Evolutionary conservation across 1,284 basidiomycete genomes (phyloP).

Genomic region (Pseudozyma sp.): DNA sequence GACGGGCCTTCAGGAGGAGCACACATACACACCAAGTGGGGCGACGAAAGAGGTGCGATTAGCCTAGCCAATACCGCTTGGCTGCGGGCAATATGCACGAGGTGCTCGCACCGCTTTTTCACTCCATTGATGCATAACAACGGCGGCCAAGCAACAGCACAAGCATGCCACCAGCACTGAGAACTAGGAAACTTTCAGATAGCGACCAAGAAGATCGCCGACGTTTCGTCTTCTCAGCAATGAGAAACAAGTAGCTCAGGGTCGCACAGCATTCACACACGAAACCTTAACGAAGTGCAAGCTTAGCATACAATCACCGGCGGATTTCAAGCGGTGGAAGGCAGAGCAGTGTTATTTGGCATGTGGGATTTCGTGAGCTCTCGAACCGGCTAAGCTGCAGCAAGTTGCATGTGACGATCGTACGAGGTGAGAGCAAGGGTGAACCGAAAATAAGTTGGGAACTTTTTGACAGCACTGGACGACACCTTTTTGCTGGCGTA

Average conservation of each 20-base stretch:
- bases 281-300: too few species aligned
- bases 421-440: slow-evolving; percentile 3
- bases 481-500: background rate
- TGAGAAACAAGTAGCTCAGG: background rate
- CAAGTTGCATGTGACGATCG: slow-evolving; percentile 40
- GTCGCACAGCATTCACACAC: too few species aligned
- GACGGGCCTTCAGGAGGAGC: too few species aligned
- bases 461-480: background rate
- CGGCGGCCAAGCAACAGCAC: background rate
- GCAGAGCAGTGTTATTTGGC: background rate
- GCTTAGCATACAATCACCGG: too few species aligned
- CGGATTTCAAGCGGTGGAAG: background rate
- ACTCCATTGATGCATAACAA: slow-evolving; percentile 2
- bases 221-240: background rate
- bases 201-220: slow-evolving; percentile 6
- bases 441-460: background rate
- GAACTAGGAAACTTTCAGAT: background rate
- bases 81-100: background rate
- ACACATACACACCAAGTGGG: too few species aligned
- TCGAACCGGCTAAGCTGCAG: too few species aligned
- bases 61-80: background rate
- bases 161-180: background rate
- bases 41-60: too few species aligned
- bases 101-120: slow-evolving; percentile 10
- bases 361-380: slow-evolving; percentile 1